Conservation (phyloP, 225 moss, liverwort and hornwort genomes). For the Physcomitrellopsis africana region DNA sequence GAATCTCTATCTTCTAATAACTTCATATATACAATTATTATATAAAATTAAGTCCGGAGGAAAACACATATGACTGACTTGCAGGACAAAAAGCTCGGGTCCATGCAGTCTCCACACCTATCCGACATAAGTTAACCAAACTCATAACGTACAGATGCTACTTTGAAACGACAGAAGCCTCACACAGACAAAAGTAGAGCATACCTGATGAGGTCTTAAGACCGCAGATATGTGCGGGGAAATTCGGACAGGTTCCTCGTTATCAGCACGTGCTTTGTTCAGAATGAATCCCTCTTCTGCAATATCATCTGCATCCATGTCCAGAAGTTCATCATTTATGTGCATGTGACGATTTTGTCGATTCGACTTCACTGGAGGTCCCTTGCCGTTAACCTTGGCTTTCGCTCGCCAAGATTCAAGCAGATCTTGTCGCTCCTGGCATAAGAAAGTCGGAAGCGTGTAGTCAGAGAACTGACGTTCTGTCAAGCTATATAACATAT, state of each 20-base stretch:
- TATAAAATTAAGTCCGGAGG: neutral
- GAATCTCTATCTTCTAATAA: conserved; percentile 11
- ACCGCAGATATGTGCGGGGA: conserved; percentile 53
- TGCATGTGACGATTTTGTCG: conserved; percentile 42
- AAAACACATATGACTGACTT: neutral
- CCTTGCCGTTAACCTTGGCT: conserved; percentile 43
- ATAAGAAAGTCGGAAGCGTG: conserved; percentile 15
- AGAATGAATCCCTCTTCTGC: conserved; percentile 54
- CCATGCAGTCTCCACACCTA: neutral
- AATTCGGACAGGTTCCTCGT: conserved; percentile 71
- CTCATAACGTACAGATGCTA: neutral
- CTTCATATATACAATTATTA: conserved; percentile 16
- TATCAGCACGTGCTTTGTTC: conserved; percentile 69
- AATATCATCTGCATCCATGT: conserved; percentile 62
- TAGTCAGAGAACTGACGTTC: conserved; percentile 24
- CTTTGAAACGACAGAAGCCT: conserved; percentile 4
- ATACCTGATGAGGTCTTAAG: conserved; percentile 90
- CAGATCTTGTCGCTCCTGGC: conserved; percentile 86
- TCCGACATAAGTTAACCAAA: neutral
- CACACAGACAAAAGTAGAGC: conserved; percentile 26
- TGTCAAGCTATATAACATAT: neutral
- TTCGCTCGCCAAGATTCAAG: conserved; percentile 74
- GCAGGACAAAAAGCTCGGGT: neutral
- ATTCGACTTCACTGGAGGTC: conserved; percentile 36
- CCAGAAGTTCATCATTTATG: conserved; percentile 39